Conservation (phyloP, 257 asterid species). For the Nicotiana tomentosiformis region DNA sequence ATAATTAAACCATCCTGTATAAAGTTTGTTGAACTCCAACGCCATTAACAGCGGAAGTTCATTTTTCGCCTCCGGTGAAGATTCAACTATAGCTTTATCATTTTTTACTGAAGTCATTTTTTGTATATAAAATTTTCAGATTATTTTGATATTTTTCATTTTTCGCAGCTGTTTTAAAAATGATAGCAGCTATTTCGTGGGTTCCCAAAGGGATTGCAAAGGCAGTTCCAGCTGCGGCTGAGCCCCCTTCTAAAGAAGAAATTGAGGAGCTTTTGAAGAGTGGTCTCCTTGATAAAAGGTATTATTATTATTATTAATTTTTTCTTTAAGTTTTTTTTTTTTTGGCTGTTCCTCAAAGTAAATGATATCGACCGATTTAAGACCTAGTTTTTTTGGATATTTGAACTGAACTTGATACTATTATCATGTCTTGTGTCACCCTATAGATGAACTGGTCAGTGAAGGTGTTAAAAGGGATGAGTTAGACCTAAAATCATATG, state of each 20-base stretch:
- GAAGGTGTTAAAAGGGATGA: no score
- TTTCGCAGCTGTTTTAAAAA: slow-evolving; percentile 16
- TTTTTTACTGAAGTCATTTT: no score
- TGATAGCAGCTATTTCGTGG: slow-evolving; percentile 82
- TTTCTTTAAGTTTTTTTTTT: background rate
- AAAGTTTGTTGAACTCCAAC: no score
- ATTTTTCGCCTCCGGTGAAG: no score
- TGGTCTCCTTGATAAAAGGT: slow-evolving; percentile 32
- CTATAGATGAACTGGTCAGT: no score
- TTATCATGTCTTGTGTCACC: no score
- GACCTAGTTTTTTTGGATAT: background rate
- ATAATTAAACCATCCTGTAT: no score
- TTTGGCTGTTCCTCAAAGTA: background rate
- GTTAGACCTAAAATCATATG: no score
- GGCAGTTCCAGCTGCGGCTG: slow-evolving; percentile 42
- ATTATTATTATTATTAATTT: background rate
- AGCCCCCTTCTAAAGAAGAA: slow-evolving; percentile 79
- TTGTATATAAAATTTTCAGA: no score
- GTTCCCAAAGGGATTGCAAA: slow-evolving; percentile 72
- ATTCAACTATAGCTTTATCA: no score
- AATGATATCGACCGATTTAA: background rate
- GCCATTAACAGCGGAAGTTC: no score
- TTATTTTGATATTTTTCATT: background rate
- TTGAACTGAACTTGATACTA: background rate
- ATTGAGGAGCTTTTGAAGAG: slow-evolving; percentile 54